Base-by-base conservation (phyloP, 306 rosid species). In the Corylus heterophylla region DNA sequence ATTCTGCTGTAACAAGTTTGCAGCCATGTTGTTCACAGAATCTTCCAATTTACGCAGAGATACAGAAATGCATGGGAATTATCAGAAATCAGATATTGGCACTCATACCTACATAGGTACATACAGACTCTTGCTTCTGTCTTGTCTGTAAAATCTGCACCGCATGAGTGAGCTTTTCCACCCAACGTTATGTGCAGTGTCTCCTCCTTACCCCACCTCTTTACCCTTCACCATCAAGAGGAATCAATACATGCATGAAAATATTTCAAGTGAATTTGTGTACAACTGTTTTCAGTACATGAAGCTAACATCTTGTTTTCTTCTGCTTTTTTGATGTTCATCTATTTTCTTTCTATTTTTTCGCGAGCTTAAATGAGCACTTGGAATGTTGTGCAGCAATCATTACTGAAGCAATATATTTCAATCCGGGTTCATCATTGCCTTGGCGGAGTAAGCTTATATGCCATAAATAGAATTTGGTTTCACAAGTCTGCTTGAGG, bases 31-130 rank as follows among this genome's bases (percentile, higher is more conserved):
- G 94, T 69, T 82, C 94, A 31, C 90, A 89, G 87, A 95, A 91
- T 83, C 88, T 88, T 59, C 86, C 96, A 59, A 77, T 91, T 76
- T 91, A 89, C 64, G 91, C 91, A 18, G 98, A 93, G 79, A 90
- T 95, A 77, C 97, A 91, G 77, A 93, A 89, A 85, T 95, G 90
- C 87, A 93, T 95, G 99, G 98, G 97, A 29, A 91, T 93, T 75
- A 86, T 95, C 70, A 91, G 97, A 88, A 95, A 85, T 82, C 97
- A 95, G 89, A 95, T 91, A 84, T 81, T 93, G 84, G 98, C 97
- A 50, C 94, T 95, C 27, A 54, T 95, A 71, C 99, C 99, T 12
- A 87, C 93, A 20, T 95, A 85, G 88, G 75, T 76, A 74, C 74
- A 74, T 76, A 74, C 74, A 74, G 51, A 72, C 76, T 63, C 39